Base-by-base conservation (phyloP, 1,139 yeast species). In the Pneumocystis murina region DNA sequence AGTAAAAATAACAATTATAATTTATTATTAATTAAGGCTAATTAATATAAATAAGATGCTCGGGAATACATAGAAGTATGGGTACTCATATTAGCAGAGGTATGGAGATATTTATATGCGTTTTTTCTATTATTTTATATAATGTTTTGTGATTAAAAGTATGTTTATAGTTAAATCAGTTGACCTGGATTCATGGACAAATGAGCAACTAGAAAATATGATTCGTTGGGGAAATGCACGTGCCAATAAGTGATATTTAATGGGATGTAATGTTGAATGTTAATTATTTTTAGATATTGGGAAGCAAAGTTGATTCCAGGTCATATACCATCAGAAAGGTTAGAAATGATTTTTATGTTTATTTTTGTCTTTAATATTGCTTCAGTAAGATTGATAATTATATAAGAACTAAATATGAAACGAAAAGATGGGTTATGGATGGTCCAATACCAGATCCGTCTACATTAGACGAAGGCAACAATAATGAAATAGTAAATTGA, bases 141-240 rank as follows among this genome's bases (percentile, higher is more conserved):
- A 7, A 48, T 40, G 59, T 67, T 77, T 75, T 61, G 69, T 76
- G 59, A 28, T 84, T 89, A 17, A 79, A n/a, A 7, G 7, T 39
- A 41, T 41, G 28, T 41, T 41, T 41, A 48, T 85, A 70, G 95
- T 87, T 61, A 87, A 87, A 72, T 86, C 95, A 5, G 94, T 92
- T 61, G 98, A 92, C 76, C 80, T 92, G 71, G 97, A 92, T 73
- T 86, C 95, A 0, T 92, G 98, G 98, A 87, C 95, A 12, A 96
- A 90, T 70, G 95, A 87, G 71, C 97, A 92, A 74, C 83, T 89
- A 58, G 85, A 82, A 67, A 83, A 83, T 69, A 85, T 92, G 85
- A 84, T 89, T 59, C 78, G 82, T 70, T 88, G 96, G 95, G 96
- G 96, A 3, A 92, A 91, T 72, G 80, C 76, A 60, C 82, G 82